Conservation (phyloP, 352 stramenopile species). For the Globisporangium uncinulatum region DNA sequence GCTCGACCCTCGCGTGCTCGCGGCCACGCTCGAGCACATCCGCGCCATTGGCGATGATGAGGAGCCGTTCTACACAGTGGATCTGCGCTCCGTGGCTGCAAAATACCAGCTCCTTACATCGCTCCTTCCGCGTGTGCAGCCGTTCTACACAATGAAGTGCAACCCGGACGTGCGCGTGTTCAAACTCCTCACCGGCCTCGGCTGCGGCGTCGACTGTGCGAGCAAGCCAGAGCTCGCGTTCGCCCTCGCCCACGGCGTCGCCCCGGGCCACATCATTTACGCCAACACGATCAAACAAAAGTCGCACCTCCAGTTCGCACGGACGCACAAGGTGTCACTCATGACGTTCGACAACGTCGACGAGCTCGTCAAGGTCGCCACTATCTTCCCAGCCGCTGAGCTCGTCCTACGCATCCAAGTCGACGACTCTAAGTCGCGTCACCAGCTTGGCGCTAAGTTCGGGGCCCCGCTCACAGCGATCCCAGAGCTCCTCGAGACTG, state of each 20-base stretch:
- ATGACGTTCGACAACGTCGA: slow-evolving; percentile 86
- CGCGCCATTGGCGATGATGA: slow-evolving; percentile 21
- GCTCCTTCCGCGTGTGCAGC: slow-evolving; percentile 42
- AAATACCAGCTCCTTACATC: slow-evolving; percentile 39
- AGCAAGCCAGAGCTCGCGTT: slow-evolving; percentile 72
- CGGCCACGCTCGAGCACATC: slow-evolving; percentile 18
- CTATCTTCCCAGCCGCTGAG: slow-evolving; percentile 34
- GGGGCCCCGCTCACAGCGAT: slow-evolving; percentile 54
- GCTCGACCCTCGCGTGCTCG: slow-evolving; percentile 10
- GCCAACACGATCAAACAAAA: slow-evolving; percentile 88
- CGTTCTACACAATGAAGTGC: slow-evolving; percentile 92
- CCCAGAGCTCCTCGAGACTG: slow-evolving; percentile 46
- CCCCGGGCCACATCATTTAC: slow-evolving; percentile 74
- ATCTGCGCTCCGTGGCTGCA: slow-evolving; percentile 40
- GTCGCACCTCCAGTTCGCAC: slow-evolving; percentile 63
- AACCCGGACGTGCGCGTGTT: slow-evolving; percentile 71
- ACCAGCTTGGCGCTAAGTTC: slow-evolving; percentile 83
- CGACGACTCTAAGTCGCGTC: slow-evolving; percentile 82
- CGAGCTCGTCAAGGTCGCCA: slow-evolving; percentile 69
- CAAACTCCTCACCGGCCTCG: slow-evolving; percentile 33
- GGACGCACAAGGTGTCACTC: slow-evolving; percentile 46
- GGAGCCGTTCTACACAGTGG: slow-evolving; percentile 64
- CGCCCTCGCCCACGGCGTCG: slow-evolving; percentile 48
- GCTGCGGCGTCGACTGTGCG: slow-evolving; percentile 84
- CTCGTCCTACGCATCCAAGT: slow-evolving; percentile 72